Evolutionary conservation across 1,139 yeast genomes (phyloP), one percentile per base, ranked within the genome.

Genomic region (Suhomyces bribrorum): DNA sequence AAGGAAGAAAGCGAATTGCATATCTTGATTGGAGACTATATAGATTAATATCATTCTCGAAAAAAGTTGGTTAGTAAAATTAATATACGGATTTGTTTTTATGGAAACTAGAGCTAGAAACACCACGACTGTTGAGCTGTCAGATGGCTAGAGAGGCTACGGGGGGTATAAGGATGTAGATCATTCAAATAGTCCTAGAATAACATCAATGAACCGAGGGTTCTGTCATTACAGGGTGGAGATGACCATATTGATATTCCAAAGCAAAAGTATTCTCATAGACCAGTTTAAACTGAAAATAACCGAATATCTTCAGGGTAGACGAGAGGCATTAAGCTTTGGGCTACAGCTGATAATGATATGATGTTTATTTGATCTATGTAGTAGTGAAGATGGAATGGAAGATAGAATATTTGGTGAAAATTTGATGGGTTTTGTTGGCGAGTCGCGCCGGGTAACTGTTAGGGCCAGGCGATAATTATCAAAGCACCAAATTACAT

Each of bases 291-390:
- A 52, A 69, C 77, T 71, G 75, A 61, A 64, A 62, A 67, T 69
- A 72, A 72, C 53, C 75, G 77, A 72, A 72, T 72, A 69, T 67
- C 53, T 61, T 61, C 76, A 72, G 77, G 75, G 73, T 61, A 58
- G 53, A 66, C 60, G 75, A 66, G 75, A 70, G 76, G 76, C 76
- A 59, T 65, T 49, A 65, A 66, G 72, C 66, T 60, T 60, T 66
- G 73, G 70, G 44, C 43, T 42, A 42, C 45, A 36, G 11, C 9
- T 30, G 23, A 30, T 29, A 12, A 28, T 20, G 14, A n/a, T 24
- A 18, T 28, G 23, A 33, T 31, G 44, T 41, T 20, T 41, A 41
- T 41, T 41, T 37, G 17, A 20, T n/a, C 33, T 29, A 34, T 29
- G 29, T 31, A 24, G 30, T 26, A 22, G 22, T 9, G 7, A 22